Evolutionary conservation across 169 alveolate species (phyloP).

Genomic region (Plasmodium knowlesi): DNA sequence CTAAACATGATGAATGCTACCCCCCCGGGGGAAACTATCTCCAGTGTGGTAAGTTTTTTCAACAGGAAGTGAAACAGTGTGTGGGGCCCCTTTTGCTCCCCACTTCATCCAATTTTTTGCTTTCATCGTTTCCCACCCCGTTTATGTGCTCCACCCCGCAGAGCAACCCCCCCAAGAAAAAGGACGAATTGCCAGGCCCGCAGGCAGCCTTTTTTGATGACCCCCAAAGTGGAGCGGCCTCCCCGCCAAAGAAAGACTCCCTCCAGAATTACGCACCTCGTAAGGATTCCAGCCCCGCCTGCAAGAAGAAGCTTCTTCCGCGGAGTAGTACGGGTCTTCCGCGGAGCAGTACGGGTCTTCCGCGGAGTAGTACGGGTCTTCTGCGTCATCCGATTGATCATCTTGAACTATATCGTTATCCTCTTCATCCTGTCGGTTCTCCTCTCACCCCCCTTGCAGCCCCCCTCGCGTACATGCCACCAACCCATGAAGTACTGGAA

Average conservation of each 20-base stretch:
- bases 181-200: conserved; percentile 13
- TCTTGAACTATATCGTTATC: no score
- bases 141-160: no score
- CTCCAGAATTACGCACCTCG: conserved; percentile 20
- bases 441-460: background rate
- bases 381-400: no score
- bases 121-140: background rate
- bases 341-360: no score
- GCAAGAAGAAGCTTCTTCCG: background rate
- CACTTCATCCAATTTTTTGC: background rate
- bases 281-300: background rate
- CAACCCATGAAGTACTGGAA: conserved; percentile 24
- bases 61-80: background rate
- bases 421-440: background rate
- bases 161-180: background rate
- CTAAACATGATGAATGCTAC: background rate
- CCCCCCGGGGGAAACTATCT: background rate
- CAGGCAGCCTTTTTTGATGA: background rate
- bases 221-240: background rate
- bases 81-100: background rate
- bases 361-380: background rate
- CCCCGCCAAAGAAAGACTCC: background rate
- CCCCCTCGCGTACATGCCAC: conserved; percentile 14
- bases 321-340: background rate
- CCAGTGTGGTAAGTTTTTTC: background rate